Conservation (phyloP, 179 eudicot genomes). For the Beta macrorhiza region DNA sequence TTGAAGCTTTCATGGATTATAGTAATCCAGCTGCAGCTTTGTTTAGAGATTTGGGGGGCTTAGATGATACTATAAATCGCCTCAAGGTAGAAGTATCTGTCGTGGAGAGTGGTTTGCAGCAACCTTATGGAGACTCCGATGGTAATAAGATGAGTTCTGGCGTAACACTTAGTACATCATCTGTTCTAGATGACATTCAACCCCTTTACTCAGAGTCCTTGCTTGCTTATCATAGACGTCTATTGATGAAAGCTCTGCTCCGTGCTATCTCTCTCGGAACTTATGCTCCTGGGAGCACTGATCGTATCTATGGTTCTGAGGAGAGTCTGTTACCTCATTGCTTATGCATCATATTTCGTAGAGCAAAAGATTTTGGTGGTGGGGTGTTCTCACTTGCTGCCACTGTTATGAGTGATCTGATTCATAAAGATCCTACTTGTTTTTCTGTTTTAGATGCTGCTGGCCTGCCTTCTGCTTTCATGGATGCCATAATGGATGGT, state of each 20-base stretch:
- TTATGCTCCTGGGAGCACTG: constrained; percentile 86
- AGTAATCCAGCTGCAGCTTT: constrained; percentile 99
- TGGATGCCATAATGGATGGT: constrained; percentile 89
- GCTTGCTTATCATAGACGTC: constrained; percentile 80
- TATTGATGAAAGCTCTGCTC: constrained; percentile 84
- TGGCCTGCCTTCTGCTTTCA: constrained; percentile 82
- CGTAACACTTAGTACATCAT: constrained; percentile 36
- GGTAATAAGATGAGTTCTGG: constrained; percentile 33
- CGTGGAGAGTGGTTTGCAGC: constrained; percentile 62
- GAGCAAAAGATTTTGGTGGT: constrained; percentile 98
- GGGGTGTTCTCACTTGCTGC: constrained; percentile 97
- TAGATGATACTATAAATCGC: constrained; percentile 88
- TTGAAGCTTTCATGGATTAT: constrained; percentile 97
- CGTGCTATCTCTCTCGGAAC: constrained; percentile 98
- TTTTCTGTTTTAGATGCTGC: constrained; percentile 81
- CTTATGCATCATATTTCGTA: constrained; percentile 74
- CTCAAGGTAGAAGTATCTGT: constrained; percentile 73
- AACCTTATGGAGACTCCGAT: constrained; percentile 43
- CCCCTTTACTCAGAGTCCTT: constrained; percentile 84
- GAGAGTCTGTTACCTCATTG: constrained; percentile 91
- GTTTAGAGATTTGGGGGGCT: constrained; percentile 94
- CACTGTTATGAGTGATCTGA: constrained; percentile 92
- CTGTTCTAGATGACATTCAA: constrained; percentile 59
- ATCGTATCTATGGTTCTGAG: constrained; percentile 85
- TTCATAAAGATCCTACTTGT: constrained; percentile 96